A percentile compares a stretch with the other conserved stretches of the same genome.
These are phyloP conservation scores for Geranomyces variabilis DNA, from an alignment of 192 early-diverging fungal species.

Conservation along the genomic window DNA sequence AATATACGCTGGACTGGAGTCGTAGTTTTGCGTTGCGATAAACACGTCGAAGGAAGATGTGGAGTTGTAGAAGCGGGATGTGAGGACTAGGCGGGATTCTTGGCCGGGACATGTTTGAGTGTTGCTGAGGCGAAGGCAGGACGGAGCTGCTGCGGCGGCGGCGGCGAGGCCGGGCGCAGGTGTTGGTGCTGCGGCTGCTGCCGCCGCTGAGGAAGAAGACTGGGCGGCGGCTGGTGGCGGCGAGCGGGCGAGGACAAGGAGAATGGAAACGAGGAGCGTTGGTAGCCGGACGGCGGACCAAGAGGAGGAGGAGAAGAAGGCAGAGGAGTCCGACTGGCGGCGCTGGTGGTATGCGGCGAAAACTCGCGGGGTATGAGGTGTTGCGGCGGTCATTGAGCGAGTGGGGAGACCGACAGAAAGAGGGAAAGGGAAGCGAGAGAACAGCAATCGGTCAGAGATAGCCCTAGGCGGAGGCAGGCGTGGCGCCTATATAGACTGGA, in stretches of 20 bases:
- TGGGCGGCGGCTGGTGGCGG: too few species aligned
- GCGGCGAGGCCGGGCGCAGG: slow-evolving; percentile 5
- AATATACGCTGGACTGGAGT: slow-evolving; percentile 30
- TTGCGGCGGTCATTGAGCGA: too few species aligned
- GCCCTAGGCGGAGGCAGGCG: too few species aligned
- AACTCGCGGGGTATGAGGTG: too few species aligned
- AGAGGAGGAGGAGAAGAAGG: slow-evolving; percentile 1
- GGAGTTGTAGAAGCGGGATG: slow-evolving; percentile 26
- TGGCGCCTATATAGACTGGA: too few species aligned
- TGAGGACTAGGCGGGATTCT: slow-evolving; percentile 20
- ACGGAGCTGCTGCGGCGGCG: background rate
- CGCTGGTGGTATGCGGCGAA: background rate
- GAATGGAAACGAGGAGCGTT: too few species aligned
- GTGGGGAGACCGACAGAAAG: too few species aligned
- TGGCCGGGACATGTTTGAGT: slow-evolving; percentile 24
- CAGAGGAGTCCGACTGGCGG: background rate
- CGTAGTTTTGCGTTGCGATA: slow-evolving; percentile 27
- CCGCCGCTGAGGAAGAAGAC: background rate
- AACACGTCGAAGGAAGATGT: slow-evolving; percentile 18
- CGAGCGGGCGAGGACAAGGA: too few species aligned
- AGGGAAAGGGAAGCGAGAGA: too few species aligned
- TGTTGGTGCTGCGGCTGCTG: background rate
- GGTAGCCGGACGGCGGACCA: too few species aligned
- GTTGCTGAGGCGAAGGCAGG: slow-evolving; percentile 22
- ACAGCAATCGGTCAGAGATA: too few species aligned